These are phyloP conservation scores for Parastagonospora avenae DNA, from an alignment of 2,329 filamentous ascomycete genomes.

Conservation along the genomic window DNA sequence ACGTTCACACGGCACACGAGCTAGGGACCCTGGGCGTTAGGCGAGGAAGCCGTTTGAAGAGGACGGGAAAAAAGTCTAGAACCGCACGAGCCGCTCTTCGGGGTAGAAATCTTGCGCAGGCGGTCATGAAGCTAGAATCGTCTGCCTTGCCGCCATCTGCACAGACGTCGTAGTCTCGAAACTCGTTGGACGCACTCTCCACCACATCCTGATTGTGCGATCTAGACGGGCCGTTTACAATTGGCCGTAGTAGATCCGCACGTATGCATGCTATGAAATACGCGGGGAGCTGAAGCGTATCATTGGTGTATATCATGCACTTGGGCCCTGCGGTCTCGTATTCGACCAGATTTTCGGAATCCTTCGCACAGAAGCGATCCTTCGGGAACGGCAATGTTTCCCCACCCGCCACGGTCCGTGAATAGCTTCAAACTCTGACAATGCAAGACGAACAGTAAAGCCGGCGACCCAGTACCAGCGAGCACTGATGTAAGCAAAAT, in stretches of 20 bases:
- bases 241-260: conserved; percentile 1
- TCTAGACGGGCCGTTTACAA: neutral
- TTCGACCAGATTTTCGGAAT: neutral
- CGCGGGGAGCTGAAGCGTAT: neutral
- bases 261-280: neutral
- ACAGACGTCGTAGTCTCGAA: neutral
- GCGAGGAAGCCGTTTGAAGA: neutral
- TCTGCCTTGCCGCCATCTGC: neutral
- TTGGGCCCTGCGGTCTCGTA: neutral
- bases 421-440: no score
- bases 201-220: neutral
- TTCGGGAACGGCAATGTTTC: neutral
- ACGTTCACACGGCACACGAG: neutral
- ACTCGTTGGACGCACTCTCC: neutral
- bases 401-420: neutral
- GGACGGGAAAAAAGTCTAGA: neutral
- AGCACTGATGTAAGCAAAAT: no score
- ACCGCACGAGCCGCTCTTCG: neutral
- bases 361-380: neutral
- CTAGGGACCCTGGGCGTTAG: neutral
- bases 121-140: neutral
- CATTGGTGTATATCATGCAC: neutral
- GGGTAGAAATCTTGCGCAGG: neutral
- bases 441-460: no score
- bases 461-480: no score